Evolutionary conservation across 495 filamentous ascomycete species (phyloP), one percentile per base, ranked within the genome.

Genomic region (Parachaetomium inaequale): DNA sequence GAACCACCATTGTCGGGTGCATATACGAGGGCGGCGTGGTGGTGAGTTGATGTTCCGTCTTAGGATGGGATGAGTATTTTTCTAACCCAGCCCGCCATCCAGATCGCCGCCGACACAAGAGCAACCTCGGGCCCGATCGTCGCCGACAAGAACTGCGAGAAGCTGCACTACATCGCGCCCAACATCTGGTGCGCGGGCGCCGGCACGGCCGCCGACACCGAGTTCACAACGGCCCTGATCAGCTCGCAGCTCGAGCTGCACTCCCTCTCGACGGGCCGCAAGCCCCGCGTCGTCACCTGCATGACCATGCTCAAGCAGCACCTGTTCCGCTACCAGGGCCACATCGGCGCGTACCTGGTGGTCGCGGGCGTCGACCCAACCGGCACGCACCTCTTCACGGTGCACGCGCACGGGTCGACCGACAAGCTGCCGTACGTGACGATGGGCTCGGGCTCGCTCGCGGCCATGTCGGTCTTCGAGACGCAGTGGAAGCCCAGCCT

Each of bases 251-350:
- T 99, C 69, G 95, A 99, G 79, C 86, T 99, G 43, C 95, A 98
- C 79, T 84, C 93, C 25, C 85, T 98, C 61, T 96, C 90, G 47
- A 97, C 94, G 4, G 93, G 93, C 72, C 93, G 95, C 68, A 92
- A 93, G 75, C 93, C 95, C 23, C 90, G 95, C 64, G 95, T 99
- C 60, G 93, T 96, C 59, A 99, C 95, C 47, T 96, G 92, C 82
- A 99, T 99, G 95, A 99, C 95, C 14, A 89, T 99, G 81, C 88
- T 99, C 53, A 99, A 99, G 82, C 95, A 99, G 76, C 93, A 98
- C 77, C 88, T 99, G 62, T 99, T 98, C 88, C 87, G 89, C 63
- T 89, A 99, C 81, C 93, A 99, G 74, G 95, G 95, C 58, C 85
- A 99, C 80, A 96, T 99, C 65, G 95, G 95, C 62, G 95, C 95